phyloP scores from a whole-genome alignment of 768 basidiomycete species.

The Tylopilus subfusipes region DNA sequence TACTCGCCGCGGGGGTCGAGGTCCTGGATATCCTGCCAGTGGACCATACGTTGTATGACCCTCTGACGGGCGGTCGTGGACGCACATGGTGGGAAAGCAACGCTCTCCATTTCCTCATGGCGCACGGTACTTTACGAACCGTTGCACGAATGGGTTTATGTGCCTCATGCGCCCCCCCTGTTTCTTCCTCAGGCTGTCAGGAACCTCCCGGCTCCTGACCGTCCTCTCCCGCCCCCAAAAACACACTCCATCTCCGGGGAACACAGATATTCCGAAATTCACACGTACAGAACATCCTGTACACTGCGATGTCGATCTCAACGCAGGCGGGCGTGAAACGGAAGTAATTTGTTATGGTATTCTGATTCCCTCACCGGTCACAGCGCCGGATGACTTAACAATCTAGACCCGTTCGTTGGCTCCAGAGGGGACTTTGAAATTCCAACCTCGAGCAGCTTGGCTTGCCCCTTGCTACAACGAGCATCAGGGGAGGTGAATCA shows the following conservation, averaged over 20 bases:
- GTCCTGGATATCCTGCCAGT: background rate
- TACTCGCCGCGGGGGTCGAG: background rate
- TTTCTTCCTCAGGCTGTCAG: slow-evolving; percentile 12
- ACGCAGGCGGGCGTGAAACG: slow-evolving; percentile 14
- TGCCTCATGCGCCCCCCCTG: background rate
- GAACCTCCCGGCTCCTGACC: slow-evolving; percentile 5
- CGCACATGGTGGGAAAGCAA: slow-evolving; percentile 1
- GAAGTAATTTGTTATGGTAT: slow-evolving; percentile 15
- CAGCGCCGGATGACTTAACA: slow-evolving; percentile 4
- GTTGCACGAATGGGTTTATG: background rate
- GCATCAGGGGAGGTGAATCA: slow-evolving; percentile 30
- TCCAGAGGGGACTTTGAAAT: slow-evolving; percentile 26
- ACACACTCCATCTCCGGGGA: slow-evolving; percentile 1
- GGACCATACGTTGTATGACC: slow-evolving; percentile 1
- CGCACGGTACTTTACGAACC: slow-evolving; percentile 1
- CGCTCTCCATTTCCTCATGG: slow-evolving; percentile 9
- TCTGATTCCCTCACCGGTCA: slow-evolving; percentile 16
- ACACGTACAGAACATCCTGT: slow-evolving; percentile 13
- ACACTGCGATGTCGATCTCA: slow-evolving; percentile 12
- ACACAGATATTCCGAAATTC: slow-evolving; percentile 12
- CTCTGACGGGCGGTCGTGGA: background rate
- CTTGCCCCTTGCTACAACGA: slow-evolving; percentile 23
- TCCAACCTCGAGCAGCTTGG: slow-evolving; percentile 13
- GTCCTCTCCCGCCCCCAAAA: slow-evolving; percentile 2
- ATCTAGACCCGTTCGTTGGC: slow-evolving; percentile 21